These are phyloP conservation scores for Phaseolus lunatus DNA, from an alignment of 306 rosid species.

Conservation along the genomic window DNA sequence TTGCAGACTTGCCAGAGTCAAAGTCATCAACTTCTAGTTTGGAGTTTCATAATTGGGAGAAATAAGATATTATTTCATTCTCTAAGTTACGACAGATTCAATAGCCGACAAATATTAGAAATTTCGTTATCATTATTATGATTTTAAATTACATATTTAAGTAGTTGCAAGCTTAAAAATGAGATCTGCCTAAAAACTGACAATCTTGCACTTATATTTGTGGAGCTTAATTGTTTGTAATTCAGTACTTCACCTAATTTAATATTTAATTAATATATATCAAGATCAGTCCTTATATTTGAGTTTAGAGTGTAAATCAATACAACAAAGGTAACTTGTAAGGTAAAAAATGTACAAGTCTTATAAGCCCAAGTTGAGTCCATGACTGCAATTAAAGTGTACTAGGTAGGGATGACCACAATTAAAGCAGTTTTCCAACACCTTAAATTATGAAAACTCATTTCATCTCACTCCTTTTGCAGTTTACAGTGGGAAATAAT, in stretches of 20 bases:
- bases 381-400: no score
- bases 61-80: neutral
- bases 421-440: neutral
- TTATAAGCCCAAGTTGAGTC: no score
- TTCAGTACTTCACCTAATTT: neutral
- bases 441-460: neutral
- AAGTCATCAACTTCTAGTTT: neutral
- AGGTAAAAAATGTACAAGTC: neutral
- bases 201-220: neutral
- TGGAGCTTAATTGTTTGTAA: neutral
- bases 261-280: neutral
- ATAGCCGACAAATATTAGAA: neutral
- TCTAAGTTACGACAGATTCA: neutral
- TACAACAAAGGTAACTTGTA: neutral
- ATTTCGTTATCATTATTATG: neutral
- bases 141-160: neutral
- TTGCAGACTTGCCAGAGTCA: neutral
- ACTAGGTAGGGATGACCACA: no score
- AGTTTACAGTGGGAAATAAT: no score
- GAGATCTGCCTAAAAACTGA: neutral
- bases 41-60: neutral
- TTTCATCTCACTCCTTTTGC: no score
- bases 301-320: neutral
- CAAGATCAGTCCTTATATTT: neutral
- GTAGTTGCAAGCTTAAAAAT: neutral